Evolutionary conservation across 2,329 filamentous ascomycete genomes (phyloP), one percentile per base, ranked within the genome.

Genomic region (Celoporthe dispersa): DNA sequence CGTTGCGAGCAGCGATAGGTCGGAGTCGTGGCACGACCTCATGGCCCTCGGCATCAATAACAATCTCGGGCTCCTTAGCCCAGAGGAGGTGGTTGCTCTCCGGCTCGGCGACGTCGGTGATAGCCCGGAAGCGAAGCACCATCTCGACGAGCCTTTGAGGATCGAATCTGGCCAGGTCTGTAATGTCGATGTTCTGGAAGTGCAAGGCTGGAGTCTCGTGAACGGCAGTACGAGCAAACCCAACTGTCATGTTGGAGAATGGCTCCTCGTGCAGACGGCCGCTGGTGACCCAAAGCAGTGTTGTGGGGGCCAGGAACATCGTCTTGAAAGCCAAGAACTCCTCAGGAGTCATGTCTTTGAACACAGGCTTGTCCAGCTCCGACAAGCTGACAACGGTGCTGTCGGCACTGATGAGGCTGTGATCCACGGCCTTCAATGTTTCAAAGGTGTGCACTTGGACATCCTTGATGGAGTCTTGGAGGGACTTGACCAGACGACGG

Each of bases 321-420:
- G 53, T 48, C 63, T 75, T 72, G 9, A 77, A 64, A 0, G 48
- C 67, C 4, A 70, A 37, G 14, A 74, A 73, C 12, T 64, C 60
- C 11, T 60, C 66, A 0, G 48, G 7, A 12, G 74, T 73, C 1
- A 77, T 57, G 16, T 68, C 66, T 37, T 75, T 64, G 64, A 79
- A 76, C 1, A 75, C 65, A 6, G 77, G 75, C 8, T 68, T 41
- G 68, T 79, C 77, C 2, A 79, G 71, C 0, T 78, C 76, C 2
- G 73, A 55, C 33, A 78, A 66, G 41, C 68, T 70, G 53, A 69
- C 25, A 7, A 78, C 70, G 39, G 71, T 63, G 28, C 64, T 25
- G 44, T 35, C 35, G 4, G 62, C 12, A 14, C 41, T n/a, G 28
- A 53, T 22, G 2, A 35, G n/a, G 14, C 19, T 5, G 25, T 33